These are phyloP conservation scores for Metarhizium album DNA, from an alignment of 2,329 filamentous ascomycete species.

Conservation along the genomic window DNA sequence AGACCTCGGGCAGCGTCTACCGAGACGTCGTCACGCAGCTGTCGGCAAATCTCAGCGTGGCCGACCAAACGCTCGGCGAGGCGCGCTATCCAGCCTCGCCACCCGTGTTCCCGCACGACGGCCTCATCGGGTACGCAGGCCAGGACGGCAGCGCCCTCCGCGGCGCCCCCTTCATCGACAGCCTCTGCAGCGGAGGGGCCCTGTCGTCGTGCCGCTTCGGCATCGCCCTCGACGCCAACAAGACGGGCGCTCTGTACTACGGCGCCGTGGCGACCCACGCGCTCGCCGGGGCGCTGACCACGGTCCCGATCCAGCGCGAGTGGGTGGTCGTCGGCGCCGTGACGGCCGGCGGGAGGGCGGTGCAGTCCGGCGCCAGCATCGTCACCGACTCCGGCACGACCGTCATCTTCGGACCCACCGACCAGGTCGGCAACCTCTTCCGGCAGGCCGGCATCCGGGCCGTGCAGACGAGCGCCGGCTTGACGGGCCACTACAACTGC, in stretches of 20 bases:
- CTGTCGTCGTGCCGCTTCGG: slow-evolving; percentile 13
- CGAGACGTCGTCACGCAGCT: slow-evolving; percentile 10
- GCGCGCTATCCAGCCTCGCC: slow-evolving; percentile 7
- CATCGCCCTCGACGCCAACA: slow-evolving; percentile 9
- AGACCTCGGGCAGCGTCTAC: slow-evolving; percentile 7
- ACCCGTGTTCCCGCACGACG: slow-evolving; percentile 11
- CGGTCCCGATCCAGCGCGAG: background rate
- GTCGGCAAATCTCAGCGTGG: slow-evolving; percentile 10
- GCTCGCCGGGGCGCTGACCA: background rate
- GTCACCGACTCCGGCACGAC: slow-evolving; percentile 11
- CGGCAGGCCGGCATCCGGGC: slow-evolving; percentile 8
- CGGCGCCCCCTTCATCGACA: slow-evolving; percentile 9
- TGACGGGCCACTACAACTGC: slow-evolving; percentile 11
- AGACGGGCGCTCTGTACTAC: slow-evolving; percentile 12
- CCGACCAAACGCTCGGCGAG: slow-evolving; percentile 8
- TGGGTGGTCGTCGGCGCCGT: background rate
- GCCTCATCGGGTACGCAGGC: slow-evolving; percentile 12
- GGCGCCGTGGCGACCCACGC: slow-evolving; percentile 8
- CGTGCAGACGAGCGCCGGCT: slow-evolving; percentile 4
- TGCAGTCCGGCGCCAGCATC: slow-evolving; percentile 3
- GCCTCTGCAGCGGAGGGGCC: slow-evolving; percentile 9
- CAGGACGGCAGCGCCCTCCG: slow-evolving; percentile 3
- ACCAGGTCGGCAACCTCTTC: slow-evolving; percentile 8
- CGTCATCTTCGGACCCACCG: slow-evolving; percentile 11
- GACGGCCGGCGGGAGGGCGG: background rate